Evolutionary conservation across 108 stramenopile species (phyloP).

Genomic region (Aurantiochytrium sp.): DNA sequence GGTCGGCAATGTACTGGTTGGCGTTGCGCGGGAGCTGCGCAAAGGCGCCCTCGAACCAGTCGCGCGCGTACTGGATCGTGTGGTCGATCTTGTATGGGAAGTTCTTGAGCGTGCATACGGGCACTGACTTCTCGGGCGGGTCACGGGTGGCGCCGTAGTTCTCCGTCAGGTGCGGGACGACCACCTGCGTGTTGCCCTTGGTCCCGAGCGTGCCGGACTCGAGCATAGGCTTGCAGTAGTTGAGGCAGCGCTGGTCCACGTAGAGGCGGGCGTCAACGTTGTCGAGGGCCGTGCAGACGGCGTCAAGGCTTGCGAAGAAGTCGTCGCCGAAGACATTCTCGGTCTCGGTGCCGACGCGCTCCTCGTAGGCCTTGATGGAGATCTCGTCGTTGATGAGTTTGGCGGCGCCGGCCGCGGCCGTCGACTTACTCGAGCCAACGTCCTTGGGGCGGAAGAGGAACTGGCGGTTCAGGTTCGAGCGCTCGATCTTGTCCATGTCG

Average conservation of each 20-base stretch:
- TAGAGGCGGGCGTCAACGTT: constrained; percentile 97
- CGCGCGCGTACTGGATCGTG: constrained; percentile 95
- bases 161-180: constrained; percentile 92
- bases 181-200: constrained; percentile 93
- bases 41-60: constrained; percentile 96
- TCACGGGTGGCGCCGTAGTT: constrained; percentile 95
- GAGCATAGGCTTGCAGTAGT: constrained; percentile 92
- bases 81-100: constrained; percentile 98
- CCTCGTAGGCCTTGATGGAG: constrained; percentile 78
- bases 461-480: constrained; percentile 88
- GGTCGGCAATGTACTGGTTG: constrained; percentile 75
- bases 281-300: constrained; percentile 96
- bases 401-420: constrained; percentile 79
- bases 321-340: constrained; percentile 92
- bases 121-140: constrained; percentile 93
- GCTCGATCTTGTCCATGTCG: constrained; percentile 99
- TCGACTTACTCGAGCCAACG: constrained; percentile 85
- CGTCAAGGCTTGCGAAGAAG: constrained; percentile 86
- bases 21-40: constrained; percentile 90
- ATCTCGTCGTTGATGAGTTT: constrained; percentile 81
- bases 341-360: constrained; percentile 84
- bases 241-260: constrained; percentile 90
- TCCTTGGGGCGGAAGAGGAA: constrained; percentile 92
- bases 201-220: constrained; percentile 96
- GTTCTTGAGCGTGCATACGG: constrained; percentile 98